phyloP scores from a whole-genome alignment of 495 filamentous ascomycete genomes.

The Penicillium roqueforti region DNA sequence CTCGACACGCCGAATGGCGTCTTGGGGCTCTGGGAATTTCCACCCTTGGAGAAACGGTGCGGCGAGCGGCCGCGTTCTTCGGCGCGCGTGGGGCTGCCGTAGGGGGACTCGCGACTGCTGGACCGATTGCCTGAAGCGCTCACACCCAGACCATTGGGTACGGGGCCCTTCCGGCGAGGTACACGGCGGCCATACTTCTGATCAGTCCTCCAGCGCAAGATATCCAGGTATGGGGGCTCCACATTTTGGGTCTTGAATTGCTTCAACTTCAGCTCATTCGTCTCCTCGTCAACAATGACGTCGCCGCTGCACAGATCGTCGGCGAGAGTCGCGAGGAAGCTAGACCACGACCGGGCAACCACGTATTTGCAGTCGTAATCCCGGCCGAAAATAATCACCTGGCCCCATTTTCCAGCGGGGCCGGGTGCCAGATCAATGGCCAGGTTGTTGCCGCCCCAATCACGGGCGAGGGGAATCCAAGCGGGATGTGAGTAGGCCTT shows the following conservation, averaged over 20 bases:
- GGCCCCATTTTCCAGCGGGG: slow-evolving; percentile 86
- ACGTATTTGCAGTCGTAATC: slow-evolving; percentile 99
- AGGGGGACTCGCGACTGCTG: slow-evolving; percentile 44
- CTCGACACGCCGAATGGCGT: slow-evolving; percentile 49
- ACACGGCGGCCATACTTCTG: slow-evolving; percentile 78
- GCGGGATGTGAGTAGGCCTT: slow-evolving; percentile 91
- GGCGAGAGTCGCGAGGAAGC: slow-evolving; percentile 79
- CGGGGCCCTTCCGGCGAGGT: slow-evolving; percentile 41
- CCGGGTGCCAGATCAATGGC: slow-evolving; percentile 93
- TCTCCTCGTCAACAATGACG: slow-evolving; percentile 86
- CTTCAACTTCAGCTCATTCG: slow-evolving; percentile 80
- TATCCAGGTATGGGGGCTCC: slow-evolving; percentile 92
- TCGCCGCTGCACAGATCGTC: slow-evolving; percentile 87
- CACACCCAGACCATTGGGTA: slow-evolving; percentile 38
- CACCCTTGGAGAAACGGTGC: slow-evolving; percentile 48
- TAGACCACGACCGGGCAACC: slow-evolving; percentile 85
- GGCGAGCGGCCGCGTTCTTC: slow-evolving; percentile 54
- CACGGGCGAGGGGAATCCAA: slow-evolving; percentile 94
- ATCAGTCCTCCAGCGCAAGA: slow-evolving; percentile 88
- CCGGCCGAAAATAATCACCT: slow-evolving; percentile 92
- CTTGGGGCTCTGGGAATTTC: slow-evolving; percentile 46
- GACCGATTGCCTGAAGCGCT: slow-evolving; percentile 36
- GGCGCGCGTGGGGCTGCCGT: slow-evolving; percentile 48
- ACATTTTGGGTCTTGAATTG: slow-evolving; percentile 85
- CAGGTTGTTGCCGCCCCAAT: slow-evolving; percentile 98